Evolutionary conservation across 140 eudicot genomes (phyloP).

Genomic region (Anethum foeniculum): DNA sequence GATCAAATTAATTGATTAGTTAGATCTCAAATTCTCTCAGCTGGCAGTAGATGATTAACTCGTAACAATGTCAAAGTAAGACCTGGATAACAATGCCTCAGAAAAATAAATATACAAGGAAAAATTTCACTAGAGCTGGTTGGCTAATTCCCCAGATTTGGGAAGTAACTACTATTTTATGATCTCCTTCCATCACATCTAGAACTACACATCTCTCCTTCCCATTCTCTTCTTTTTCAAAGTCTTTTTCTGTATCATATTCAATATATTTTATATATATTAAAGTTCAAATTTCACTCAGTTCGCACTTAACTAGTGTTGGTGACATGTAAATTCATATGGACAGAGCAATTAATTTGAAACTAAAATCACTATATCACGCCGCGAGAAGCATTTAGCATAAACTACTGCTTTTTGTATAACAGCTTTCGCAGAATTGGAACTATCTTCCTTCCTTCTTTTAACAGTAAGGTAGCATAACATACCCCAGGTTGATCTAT

Average conservation of each 20-base stretch:
- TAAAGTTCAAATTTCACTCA: not conserved
- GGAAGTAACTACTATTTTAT: not conserved
- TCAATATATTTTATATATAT: not conserved
- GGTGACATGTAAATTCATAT: not conserved
- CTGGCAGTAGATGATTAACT: not conserved
- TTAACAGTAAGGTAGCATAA: not conserved
- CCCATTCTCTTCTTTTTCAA: not conserved
- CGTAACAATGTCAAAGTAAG: not conserved
- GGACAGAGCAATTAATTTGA: not conserved
- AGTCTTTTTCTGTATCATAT: not conserved
- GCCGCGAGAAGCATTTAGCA: not conserved
- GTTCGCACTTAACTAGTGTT: not conserved
- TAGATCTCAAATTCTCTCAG: not conserved
- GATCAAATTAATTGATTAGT: not conserved
- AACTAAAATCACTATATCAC: not conserved
- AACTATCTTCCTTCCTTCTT: not conserved
- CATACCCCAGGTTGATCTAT: conserved; percentile 71
- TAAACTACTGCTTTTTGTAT: not conserved
- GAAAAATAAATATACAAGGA: not conserved
- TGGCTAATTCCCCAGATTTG: not conserved
- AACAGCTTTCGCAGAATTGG: not conserved
- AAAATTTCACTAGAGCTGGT: not conserved
- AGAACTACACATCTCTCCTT: not conserved
- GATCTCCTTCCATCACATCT: not conserved
- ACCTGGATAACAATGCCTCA: not conserved